Conservation (phyloP, 495 filamentous ascomycete species). For the Annulohypoxylon nitens region DNA sequence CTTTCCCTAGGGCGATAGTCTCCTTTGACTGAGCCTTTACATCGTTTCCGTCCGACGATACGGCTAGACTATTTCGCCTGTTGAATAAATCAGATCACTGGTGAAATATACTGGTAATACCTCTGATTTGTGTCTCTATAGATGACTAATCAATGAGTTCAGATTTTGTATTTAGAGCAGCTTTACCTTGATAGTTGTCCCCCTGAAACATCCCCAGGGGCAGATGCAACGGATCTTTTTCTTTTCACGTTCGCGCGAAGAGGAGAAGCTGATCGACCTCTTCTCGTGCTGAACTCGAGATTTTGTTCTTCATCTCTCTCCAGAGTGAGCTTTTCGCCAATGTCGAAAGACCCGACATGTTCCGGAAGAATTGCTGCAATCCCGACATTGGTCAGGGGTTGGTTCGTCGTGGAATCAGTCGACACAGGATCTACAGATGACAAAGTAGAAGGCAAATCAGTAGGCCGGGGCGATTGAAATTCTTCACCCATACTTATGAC, state of each 20-base stretch:
- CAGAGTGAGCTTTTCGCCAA: neutral
- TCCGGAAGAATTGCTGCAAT: conserved; percentile 7
- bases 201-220: conserved; percentile 27
- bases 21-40: neutral
- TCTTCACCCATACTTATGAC: conserved; percentile 3
- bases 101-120: neutral
- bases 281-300: neutral
- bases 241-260: conserved; percentile 34
- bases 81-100: neutral
- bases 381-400: neutral
- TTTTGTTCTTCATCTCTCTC: neutral
- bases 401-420: neutral
- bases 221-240: conserved; percentile 35
- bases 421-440: conserved; percentile 31
- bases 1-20: neutral
- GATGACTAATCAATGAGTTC: neutral
- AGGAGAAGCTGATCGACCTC: conserved; percentile 34
- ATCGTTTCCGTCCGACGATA: neutral
- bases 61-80: neutral
- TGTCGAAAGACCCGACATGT: conserved; percentile 20
- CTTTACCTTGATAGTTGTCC: conserved; percentile 22
- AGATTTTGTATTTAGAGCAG: neutral
- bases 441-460: conserved; percentile 19
- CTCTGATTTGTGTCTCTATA: neutral
- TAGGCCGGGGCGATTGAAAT: neutral